Evolutionary conservation across 139 green algal species (phyloP), one percentile per base, ranked within the genome.

Genomic region (Auxenochlorella protothecoides): DNA sequence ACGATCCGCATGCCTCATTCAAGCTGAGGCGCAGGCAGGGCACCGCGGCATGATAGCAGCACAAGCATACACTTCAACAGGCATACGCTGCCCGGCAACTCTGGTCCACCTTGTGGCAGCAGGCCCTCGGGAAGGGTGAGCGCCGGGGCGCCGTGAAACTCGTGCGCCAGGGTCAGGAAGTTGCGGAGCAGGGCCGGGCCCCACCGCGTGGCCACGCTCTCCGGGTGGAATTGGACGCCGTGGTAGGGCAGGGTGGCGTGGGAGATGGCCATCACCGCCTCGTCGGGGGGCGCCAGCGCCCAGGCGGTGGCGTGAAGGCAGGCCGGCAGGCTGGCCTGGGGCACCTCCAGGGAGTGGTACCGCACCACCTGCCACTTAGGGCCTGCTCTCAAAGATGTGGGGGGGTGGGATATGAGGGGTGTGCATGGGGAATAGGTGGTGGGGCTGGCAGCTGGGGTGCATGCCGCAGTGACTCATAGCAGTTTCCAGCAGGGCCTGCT

Each of bases 181-280:
- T 99, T 99, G 10, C 57, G 59, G 54, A 97, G 70, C 51, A 99
- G 76, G 11, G 70, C 70, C 52, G 82, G 59, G 5, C 94, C 94
- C 73, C 87, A 92, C 5, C 55, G 52, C 0, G 92, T 97, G 56
- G 76, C 89, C 4, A 99, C 74, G 61, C 84, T 93, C 80, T 99
- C 94, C 2, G 94, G 94, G 72, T 99, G 94, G 77, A 96, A 99
- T 85, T 99, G 93, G 75, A 97, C 89, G 0, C 93, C 93, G 65
- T 84, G 94, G 73, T 94, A 87, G 13, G 93, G 93, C 63, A 84
- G 78, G 4, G 12, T 59, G 63, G 54, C 75, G 77, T 97, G 90
- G 4, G 76, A 78, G 6, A 98, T 15, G 8, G 66, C 93, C 94
- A 97, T 97, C 57, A 62, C 9, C 9, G 9, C 57, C 11, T 62